These are phyloP conservation scores for Flammula alnicola DNA, from an alignment of 1,284 basidiomycete genomes.

Conservation along the genomic window DNA sequence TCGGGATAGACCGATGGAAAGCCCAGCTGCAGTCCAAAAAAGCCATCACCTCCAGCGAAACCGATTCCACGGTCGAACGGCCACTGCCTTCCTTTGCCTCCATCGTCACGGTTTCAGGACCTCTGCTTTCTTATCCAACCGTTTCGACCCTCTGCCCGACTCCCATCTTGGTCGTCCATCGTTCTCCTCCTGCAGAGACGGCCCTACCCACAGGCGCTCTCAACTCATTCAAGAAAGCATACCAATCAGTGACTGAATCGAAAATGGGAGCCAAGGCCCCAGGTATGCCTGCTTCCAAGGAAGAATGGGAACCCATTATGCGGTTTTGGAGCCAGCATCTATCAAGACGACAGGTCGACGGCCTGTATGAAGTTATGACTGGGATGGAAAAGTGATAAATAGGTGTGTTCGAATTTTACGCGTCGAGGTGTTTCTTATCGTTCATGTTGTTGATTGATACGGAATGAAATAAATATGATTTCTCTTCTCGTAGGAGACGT, in stretches of 20 bases:
- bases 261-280: conserved; percentile 44
- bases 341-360: conserved; percentile 61
- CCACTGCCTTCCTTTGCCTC: conserved; percentile 55
- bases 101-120: conserved; percentile 70
- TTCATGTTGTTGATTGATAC: no score
- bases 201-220: conserved; percentile 50
- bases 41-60: neutral
- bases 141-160: conserved; percentile 55
- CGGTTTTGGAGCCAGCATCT: conserved; percentile 82
- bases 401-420: no score
- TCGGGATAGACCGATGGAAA: conserved; percentile 57
- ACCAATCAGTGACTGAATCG: conserved; percentile 52
- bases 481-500: no score
- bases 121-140: conserved; percentile 78
- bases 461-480: no score
- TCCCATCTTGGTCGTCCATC: conserved; percentile 67
- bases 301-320: conserved; percentile 87
- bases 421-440: no score
- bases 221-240: conserved; percentile 63
- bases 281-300: conserved; percentile 77
- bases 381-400: no score
- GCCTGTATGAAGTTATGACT: conserved; percentile 78
- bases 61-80: neutral
- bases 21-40: conserved; percentile 35
- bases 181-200: conserved; percentile 49